Evolutionary conservation across 1,284 basidiomycete species (phyloP).

Genomic region (Apiotrichum mycotoxinovorans): DNA sequence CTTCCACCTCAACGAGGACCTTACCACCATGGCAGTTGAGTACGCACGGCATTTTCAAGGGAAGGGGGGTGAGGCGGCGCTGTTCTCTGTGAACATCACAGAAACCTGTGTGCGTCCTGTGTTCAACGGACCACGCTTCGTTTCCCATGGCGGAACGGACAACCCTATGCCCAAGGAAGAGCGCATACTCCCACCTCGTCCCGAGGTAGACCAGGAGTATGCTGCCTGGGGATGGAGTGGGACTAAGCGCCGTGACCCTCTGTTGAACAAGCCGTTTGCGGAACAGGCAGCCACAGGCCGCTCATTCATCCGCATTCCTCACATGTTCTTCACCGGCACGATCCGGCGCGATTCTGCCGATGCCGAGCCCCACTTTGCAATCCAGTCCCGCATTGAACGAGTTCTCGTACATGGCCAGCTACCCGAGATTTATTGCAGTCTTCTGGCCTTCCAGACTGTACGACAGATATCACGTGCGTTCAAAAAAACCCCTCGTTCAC

Average conservation of each 20-base stretch:
- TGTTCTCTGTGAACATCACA: slow-evolving; percentile 32
- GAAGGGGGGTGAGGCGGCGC: slow-evolving; percentile 40
- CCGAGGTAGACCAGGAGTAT: slow-evolving; percentile 19
- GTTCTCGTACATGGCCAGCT: slow-evolving; percentile 58
- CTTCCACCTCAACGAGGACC: slow-evolving; percentile 59
- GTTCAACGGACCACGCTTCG: slow-evolving; percentile 40
- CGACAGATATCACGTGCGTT: slow-evolving; percentile 7
- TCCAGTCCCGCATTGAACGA: slow-evolving; percentile 31
- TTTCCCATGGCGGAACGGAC: slow-evolving; percentile 23
- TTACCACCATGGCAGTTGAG: slow-evolving; percentile 58
- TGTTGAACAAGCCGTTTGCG: not conserved
- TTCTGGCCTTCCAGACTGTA: slow-evolving; percentile 61
- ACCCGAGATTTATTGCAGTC: slow-evolving; percentile 67
- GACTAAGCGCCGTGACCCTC: not conserved
- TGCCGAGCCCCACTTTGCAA: slow-evolving; percentile 20
- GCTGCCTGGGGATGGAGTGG: slow-evolving; percentile 39
- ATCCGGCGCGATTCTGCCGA: slow-evolving; percentile 19
- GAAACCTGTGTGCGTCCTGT: slow-evolving; percentile 40
- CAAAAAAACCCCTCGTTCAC: not conserved
- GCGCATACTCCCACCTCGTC: not conserved
- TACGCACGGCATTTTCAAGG: slow-evolving; percentile 52
- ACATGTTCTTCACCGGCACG: slow-evolving; percentile 31
- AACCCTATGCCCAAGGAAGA: slow-evolving; percentile 8
- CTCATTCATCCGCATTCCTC: slow-evolving; percentile 43
- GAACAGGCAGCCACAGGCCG: slow-evolving; percentile 8